A percentile compares a stretch with the other conserved stretches of the same genome.
Conservation (phyloP, 2,329 filamentous ascomycete species). For the Leptodontidium sp. region DNA sequence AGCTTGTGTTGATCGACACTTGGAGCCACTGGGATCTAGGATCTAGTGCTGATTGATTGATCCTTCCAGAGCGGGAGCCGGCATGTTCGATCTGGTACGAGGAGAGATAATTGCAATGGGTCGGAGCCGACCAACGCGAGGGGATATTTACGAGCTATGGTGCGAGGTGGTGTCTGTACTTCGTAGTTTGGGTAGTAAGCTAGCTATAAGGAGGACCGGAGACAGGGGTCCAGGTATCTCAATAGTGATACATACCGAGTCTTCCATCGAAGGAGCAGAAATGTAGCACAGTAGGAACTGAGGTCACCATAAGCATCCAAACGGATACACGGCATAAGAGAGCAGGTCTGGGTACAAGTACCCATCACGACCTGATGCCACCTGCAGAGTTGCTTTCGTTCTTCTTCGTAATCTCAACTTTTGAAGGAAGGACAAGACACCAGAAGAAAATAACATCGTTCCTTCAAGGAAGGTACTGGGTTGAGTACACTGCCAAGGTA, state of each 20-base stretch:
- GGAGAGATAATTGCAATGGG: not conserved
- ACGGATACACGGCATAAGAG: not conserved
- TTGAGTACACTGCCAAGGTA: too few relatives aligned
- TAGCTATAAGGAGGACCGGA: too few relatives aligned
- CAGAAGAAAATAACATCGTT: not conserved
- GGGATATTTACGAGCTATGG: not conserved
- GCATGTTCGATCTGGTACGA: too few relatives aligned
- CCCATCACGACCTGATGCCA: too few relatives aligned
- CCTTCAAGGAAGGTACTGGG: too few relatives aligned
- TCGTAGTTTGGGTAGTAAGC: too few relatives aligned
- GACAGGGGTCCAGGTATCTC: too few relatives aligned
- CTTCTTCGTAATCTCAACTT: too few relatives aligned
- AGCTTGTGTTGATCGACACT: not conserved
- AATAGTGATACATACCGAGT: too few relatives aligned
- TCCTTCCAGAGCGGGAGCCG: not conserved
- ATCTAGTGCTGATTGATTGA: not conserved
- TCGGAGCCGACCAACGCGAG: not conserved
- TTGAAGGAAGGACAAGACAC: not conserved
- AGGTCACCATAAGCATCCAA: not conserved
- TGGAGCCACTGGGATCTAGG: not conserved
- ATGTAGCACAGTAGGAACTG: not conserved
- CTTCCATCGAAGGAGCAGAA: too few relatives aligned
- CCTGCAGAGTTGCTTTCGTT: too few relatives aligned
- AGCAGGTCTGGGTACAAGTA: too few relatives aligned
- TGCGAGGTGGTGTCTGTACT: not conserved